Percentiles rank a stretch among this genome's conserved stretches.
Conservation (phyloP, 305 asterid species). For the Rubia balearica region DNA sequence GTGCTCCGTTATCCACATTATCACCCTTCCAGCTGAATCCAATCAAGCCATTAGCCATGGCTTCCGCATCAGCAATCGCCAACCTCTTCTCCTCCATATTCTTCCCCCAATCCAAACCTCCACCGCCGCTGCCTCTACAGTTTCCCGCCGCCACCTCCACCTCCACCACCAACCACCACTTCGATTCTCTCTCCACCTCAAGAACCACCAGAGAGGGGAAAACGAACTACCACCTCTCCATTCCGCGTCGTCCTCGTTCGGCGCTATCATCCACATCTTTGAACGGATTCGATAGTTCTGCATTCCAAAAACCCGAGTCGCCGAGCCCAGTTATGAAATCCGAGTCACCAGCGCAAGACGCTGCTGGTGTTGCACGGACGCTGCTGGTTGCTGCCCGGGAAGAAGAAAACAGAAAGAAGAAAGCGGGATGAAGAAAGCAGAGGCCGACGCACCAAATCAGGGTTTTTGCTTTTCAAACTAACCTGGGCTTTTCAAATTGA, state of each 20-base stretch:
- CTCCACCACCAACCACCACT: conserved; percentile 12
- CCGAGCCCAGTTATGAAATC: too few species aligned
- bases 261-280: too few species aligned
- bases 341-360: too few species aligned
- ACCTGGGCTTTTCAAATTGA: too few species aligned
- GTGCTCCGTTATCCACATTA: conserved; percentile 1
- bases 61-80: conserved; percentile 23
- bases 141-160: background rate
- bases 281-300: too few species aligned
- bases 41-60: background rate
- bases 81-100: conserved; percentile 37
- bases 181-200: conserved; percentile 3
- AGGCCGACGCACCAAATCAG: too few species aligned
- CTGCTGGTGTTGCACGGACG: too few species aligned
- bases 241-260: conserved; percentile 5
- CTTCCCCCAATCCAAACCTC: conserved; percentile 27
- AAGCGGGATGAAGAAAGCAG: too few species aligned
- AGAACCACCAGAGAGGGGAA: conserved; percentile 19
- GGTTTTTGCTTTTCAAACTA: too few species aligned
- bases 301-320: too few species aligned
- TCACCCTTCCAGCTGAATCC: background rate
- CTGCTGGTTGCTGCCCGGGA: too few species aligned
- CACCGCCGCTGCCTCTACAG: conserved; percentile 13
- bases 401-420: too few species aligned
- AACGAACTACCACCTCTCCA: background rate